A percentile compares a stretch with the other conserved stretches of the same genome.
Conservation (phyloP, 2,329 filamentous ascomycete species). For the Fusarium sp. region DNA sequence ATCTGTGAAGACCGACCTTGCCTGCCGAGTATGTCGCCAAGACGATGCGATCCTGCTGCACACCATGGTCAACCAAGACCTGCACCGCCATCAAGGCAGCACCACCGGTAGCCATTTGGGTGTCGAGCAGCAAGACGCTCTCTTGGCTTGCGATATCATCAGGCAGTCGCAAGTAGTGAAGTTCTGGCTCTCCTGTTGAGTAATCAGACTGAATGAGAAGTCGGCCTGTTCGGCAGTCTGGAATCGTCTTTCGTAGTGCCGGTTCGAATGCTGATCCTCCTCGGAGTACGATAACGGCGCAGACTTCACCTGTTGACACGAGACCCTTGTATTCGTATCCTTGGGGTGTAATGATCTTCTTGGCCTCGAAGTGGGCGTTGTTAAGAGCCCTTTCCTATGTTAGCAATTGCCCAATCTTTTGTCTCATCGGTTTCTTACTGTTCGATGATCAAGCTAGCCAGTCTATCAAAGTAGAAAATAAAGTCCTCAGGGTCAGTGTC, state of each 20-base stretch:
- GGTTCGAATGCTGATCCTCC: slow-evolving; percentile 91
- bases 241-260: slow-evolving; percentile 88
- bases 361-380: slow-evolving; percentile 75
- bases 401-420: background rate
- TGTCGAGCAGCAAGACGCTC: slow-evolving; percentile 87
- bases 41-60: slow-evolving; percentile 84
- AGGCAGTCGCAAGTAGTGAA: slow-evolving; percentile 89
- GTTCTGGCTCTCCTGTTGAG: slow-evolving; percentile 87
- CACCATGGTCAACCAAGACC: slow-evolving; percentile 94
- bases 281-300: slow-evolving; percentile 87
- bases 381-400: slow-evolving; percentile 73
- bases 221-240: slow-evolving; percentile 90
- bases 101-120: slow-evolving; percentile 94
- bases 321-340: slow-evolving; percentile 79
- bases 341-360: slow-evolving; percentile 76
- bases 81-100: slow-evolving; percentile 92
- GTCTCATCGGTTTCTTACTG: slow-evolving; percentile 58
- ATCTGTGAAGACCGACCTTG: slow-evolving; percentile 81
- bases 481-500: slow-evolving; percentile 87
- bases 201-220: slow-evolving; percentile 91
- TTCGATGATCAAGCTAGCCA: slow-evolving; percentile 87
- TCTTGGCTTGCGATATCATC: slow-evolving; percentile 78
- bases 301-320: slow-evolving; percentile 76
- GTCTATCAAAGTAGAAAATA: slow-evolving; percentile 95
- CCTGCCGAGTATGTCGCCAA: slow-evolving; percentile 94